Evolutionary conservation across 2,329 filamentous ascomycete genomes (phyloP).

Genomic region (Furcasterigmium sp.): DNA sequence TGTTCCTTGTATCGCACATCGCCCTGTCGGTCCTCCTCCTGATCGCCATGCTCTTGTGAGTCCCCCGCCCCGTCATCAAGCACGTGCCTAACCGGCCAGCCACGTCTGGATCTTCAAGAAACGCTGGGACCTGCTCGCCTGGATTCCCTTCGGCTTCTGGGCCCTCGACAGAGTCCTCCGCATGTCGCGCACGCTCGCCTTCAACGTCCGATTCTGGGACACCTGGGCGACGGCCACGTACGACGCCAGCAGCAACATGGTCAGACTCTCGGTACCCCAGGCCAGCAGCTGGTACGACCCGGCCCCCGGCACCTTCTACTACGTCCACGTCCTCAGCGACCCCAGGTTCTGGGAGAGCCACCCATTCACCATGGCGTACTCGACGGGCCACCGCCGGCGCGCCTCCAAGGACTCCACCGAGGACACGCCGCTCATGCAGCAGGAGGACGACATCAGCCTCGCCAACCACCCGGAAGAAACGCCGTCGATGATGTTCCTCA

Average conservation of each 20-base stretch:
- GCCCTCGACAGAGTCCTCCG: constrained; percentile 41
- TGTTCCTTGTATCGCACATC: constrained; percentile 46
- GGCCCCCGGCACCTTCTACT: constrained; percentile 38
- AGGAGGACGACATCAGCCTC: neutral
- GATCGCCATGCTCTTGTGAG: constrained; percentile 45
- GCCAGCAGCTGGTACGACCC: constrained; percentile 25
- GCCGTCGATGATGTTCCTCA: constrained; percentile 33
- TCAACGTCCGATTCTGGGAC: constrained; percentile 32
- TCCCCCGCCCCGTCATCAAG: constrained; percentile 10
- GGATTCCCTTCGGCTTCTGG: constrained; percentile 45
- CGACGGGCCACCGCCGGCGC: constrained; percentile 3
- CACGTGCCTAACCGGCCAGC: constrained; percentile 15
- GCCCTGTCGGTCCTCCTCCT: constrained; percentile 43
- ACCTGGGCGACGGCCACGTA: constrained; percentile 28
- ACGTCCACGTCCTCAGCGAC: constrained; percentile 35
- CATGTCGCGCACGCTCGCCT: constrained; percentile 31
- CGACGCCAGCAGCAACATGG: constrained; percentile 31
- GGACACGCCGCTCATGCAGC: constrained; percentile 24
- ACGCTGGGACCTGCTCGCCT: constrained; percentile 43
- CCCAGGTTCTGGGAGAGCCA: constrained; percentile 42
- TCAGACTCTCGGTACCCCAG: constrained; percentile 33
- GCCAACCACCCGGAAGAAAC: constrained; percentile 1
- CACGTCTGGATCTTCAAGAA: constrained; percentile 48
- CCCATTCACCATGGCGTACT: constrained; percentile 39
- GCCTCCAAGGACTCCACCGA: constrained; percentile 19